A percentile compares a stretch with the other conserved stretches of the same genome.
Evolutionary conservation across 2,329 filamentous ascomycete species (phyloP).

Genomic region (Curvularia lunata): DNA sequence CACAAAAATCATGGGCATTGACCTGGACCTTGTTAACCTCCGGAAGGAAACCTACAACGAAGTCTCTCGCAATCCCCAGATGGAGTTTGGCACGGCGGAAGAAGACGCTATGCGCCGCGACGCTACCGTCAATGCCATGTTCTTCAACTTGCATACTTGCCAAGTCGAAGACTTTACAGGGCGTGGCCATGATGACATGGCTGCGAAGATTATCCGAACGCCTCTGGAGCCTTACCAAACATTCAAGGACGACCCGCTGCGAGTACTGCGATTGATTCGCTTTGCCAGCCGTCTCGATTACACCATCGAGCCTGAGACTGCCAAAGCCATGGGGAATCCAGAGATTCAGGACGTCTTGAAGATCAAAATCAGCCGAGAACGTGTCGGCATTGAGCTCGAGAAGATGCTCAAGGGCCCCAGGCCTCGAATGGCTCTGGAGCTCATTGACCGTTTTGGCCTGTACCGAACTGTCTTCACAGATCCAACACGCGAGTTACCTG

Average conservation of each 20-base stretch:
- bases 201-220: constrained; percentile 75
- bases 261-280: constrained; percentile 83
- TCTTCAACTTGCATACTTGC: constrained; percentile 87
- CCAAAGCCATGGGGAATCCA: constrained; percentile 76
- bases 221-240: constrained; percentile 88
- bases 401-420: constrained; percentile 82
- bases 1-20: constrained; percentile 81
- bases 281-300: constrained; percentile 89
- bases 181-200: constrained; percentile 75
- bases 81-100: constrained; percentile 91
- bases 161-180: constrained; percentile 84
- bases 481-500: constrained; percentile 61
- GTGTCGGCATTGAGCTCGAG: constrained; percentile 84
- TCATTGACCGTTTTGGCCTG: constrained; percentile 70
- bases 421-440: constrained; percentile 66
- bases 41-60: constrained; percentile 88
- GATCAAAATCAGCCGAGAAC: constrained; percentile 88
- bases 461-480: constrained; percentile 78
- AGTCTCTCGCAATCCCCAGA: constrained; percentile 86
- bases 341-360: constrained; percentile 80
- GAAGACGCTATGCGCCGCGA: constrained; percentile 91
- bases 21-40: constrained; percentile 93
- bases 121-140: constrained; percentile 93
- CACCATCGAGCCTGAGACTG: constrained; percentile 72
- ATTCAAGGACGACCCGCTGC: constrained; percentile 90